Base-by-base conservation (phyloP, 805 yeast species). In the Candida palmyrensis region DNA sequence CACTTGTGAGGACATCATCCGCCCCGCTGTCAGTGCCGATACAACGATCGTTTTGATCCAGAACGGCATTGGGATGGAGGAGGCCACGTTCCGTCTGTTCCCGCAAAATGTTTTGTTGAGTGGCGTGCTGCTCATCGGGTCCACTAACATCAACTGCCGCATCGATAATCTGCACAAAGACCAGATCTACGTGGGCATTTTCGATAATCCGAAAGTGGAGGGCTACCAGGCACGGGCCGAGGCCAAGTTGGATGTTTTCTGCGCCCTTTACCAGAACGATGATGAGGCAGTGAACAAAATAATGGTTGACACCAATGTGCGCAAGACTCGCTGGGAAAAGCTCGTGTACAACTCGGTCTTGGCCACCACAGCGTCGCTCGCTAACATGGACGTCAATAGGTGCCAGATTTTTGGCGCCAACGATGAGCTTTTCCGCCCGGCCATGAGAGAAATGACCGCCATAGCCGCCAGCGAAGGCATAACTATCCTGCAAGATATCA, bases 381-480 rank as follows among this genome's bases (percentile, higher is more conserved):
- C 51, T 18, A 54, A 51, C 19, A 34, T 59, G 13, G 71, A 65
- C 39, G 57, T 57, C 3, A 46, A 50, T 26, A 45, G 69, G 33
- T 51, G 63, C 28, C 68, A 62, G 35, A 61, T 63, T 11, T 51
- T 44, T 27, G 51, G 49, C 12, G 62, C 55, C 9, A 59, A 56
- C 37, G 51, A 53, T 10, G 35, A 44, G 0, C 38, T 65, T 13
- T 50, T 65, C 29, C 37, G 45, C 14, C 86, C 85, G 3, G 82
- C 84, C 0, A 81, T 81, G 88, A 54, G 62, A 23, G 94, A 83
- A 53, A 66, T 84, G 12, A 53, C 71, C 14, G 68, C 66, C 3
- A 71, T 82, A 38, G 94, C 95, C 8, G 73, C 71, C 32, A 75
- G 84, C 7, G 89, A 80, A 38, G 85, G 85, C 0, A 68, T 73